Evolutionary conservation across 1,284 basidiomycete species (phyloP).

Genomic region (Irpex lacteus): DNA sequence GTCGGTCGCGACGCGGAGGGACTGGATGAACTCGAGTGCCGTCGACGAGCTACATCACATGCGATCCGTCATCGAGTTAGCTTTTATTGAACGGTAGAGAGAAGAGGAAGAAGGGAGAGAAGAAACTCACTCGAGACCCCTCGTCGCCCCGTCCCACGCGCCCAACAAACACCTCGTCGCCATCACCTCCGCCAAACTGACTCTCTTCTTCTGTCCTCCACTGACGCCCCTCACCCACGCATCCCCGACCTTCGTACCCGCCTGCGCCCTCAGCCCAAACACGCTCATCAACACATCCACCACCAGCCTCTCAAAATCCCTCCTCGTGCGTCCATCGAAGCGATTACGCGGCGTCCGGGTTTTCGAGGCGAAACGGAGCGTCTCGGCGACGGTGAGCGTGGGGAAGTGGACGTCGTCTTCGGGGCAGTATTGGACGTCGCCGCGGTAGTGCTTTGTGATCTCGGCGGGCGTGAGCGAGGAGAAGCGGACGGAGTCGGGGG

Average conservation of each 20-base stretch:
- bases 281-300: constrained; percentile 61
- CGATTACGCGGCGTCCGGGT: constrained; percentile 56
- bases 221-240: constrained; percentile 74
- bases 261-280: constrained; percentile 69
- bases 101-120: neutral
- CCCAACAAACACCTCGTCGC: constrained; percentile 56
- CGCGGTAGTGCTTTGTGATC: constrained; percentile 54
- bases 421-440: constrained; percentile 67
- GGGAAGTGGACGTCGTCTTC: constrained; percentile 79
- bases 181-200: constrained; percentile 72
- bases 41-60: constrained; percentile 45
- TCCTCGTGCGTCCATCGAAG: constrained; percentile 39
- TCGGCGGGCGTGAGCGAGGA: constrained; percentile 58
- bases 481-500: constrained; percentile 62
- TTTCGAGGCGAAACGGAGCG: constrained; percentile 61
- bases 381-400: constrained; percentile 69
- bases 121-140: constrained; percentile 20
- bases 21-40: constrained; percentile 56
- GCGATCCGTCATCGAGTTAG: constrained; percentile 1
- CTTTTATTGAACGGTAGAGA: neutral
- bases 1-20: constrained; percentile 55
- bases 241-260: constrained; percentile 68
- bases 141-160: constrained; percentile 53
- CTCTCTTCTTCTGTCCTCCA: constrained; percentile 82
- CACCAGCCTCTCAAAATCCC: constrained; percentile 44